These are phyloP conservation scores for Crepidotus variabilis DNA, from an alignment of 768 basidiomycete genomes.

Conservation along the genomic window DNA sequence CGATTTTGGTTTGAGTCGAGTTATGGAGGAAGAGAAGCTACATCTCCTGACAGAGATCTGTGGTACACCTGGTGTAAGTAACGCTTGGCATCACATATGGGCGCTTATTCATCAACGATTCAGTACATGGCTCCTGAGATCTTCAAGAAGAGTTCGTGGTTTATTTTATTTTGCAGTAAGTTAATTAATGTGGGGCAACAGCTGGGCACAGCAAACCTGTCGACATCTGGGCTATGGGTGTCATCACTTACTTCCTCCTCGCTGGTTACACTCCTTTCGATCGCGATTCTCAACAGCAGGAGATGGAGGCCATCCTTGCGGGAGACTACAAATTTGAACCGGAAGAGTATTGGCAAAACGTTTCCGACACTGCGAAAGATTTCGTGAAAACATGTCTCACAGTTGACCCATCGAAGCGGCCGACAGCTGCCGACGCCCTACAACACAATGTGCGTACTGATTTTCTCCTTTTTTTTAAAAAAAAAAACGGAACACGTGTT, in stretches of 20 bases:
- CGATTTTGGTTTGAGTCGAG: conserved; percentile 89
- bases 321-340: conserved; percentile 87
- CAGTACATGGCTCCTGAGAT: conserved; percentile 97
- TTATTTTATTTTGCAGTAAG: neutral
- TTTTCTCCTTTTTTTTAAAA: neutral
- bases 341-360: conserved; percentile 82
- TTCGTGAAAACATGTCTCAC: conserved; percentile 86
- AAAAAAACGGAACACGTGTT: no score
- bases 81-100: neutral
- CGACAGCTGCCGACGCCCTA: conserved; percentile 73
- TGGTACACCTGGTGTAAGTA: conserved; percentile 80
- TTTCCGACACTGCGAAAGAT: conserved; percentile 76
- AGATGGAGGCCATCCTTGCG: conserved; percentile 93
- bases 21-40: conserved; percentile 89
- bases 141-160: conserved; percentile 74
- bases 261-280: conserved; percentile 95
- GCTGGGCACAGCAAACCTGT: conserved; percentile 94
- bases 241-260: conserved; percentile 96
- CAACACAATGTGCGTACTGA: conserved; percentile 49
- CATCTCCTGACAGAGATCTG: conserved; percentile 91
- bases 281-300: conserved; percentile 79
- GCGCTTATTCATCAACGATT: conserved; percentile 6
- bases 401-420: conserved; percentile 73
- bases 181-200: conserved; percentile 20
- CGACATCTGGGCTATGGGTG: conserved; percentile 97